Evolutionary conservation across 192 early-diverging fungal species (phyloP).

Genomic region (Podila epicladia): DNA sequence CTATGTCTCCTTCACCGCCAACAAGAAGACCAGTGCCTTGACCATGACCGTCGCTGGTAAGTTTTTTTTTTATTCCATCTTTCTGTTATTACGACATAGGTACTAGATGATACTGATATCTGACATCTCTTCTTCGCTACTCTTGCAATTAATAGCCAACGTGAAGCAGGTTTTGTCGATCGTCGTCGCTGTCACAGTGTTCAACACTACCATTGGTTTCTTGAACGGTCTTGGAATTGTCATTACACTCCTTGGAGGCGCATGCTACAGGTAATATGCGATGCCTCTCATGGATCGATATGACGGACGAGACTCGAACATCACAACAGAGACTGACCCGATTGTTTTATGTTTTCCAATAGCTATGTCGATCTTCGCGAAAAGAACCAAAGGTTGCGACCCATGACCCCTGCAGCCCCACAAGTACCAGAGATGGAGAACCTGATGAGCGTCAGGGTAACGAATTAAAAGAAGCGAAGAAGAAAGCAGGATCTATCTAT

Average conservation of each 20-base stretch:
- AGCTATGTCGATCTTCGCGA: conserved; percentile 46
- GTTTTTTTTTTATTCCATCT: background rate
- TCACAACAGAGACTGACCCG: no score
- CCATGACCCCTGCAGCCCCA: conserved; percentile 43
- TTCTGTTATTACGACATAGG: no score
- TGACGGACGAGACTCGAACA: background rate
- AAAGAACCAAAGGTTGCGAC: conserved; percentile 30
- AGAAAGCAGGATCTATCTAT: background rate
- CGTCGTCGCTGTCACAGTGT: conserved; percentile 67
- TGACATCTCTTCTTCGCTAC: background rate
- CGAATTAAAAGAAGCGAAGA: conserved; percentile 9
- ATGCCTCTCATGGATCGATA: background rate
- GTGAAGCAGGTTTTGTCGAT: conserved; percentile 82
- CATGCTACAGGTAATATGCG: conserved; percentile 61
- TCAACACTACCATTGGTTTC: conserved; percentile 65
- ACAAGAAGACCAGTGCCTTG: conserved; percentile 85
- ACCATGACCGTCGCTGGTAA: conserved; percentile 83
- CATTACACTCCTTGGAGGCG: conserved; percentile 68
- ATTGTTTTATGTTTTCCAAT: background rate
- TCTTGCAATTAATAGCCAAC: conserved; percentile 54
- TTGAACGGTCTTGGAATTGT: conserved; percentile 68
- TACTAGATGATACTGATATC: background rate
- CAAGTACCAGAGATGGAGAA: conserved; percentile 32
- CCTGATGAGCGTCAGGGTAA: conserved; percentile 44
- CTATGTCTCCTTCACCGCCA: conserved; percentile 86